A percentile compares a stretch with the other conserved stretches of the same genome.
These are phyloP conservation scores for Pichia sporocuriosa DNA, from an alignment of 805 yeast genomes.

Conservation along the genomic window DNA sequence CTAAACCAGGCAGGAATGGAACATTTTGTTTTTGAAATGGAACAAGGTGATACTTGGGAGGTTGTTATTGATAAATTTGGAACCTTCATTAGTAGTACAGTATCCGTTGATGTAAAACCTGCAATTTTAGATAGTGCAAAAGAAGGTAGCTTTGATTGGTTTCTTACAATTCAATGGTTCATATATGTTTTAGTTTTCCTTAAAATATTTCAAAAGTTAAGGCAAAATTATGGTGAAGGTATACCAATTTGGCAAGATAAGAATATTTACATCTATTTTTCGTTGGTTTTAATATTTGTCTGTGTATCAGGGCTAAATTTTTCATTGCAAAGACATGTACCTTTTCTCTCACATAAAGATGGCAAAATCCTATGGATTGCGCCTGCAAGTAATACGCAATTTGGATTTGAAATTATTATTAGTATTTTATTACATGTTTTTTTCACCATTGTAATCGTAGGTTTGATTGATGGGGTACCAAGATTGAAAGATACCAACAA, in stretches of 20 bases:
- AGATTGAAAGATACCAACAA: not conserved
- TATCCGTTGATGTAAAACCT: conserved; percentile 5
- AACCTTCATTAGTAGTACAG: conserved; percentile 6
- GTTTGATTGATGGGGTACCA: conserved; percentile 28
- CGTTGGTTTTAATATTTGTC: conserved; percentile 35
- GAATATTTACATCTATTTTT: conserved; percentile 19
- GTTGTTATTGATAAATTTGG: conserved; percentile 7
- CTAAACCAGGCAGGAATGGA: conserved; percentile 13
- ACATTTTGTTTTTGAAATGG: conserved; percentile 13
- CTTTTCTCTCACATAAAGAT: conserved; percentile 49
- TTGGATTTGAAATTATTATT: conserved; percentile 59
- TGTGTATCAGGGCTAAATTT: conserved; percentile 61
- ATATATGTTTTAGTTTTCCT: conserved; percentile 7
- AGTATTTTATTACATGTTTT: conserved; percentile 44
- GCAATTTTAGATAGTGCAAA: not conserved
- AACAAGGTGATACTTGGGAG: conserved; percentile 13
- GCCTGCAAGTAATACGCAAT: conserved; percentile 62
- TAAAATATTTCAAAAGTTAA: conserved; percentile 6
- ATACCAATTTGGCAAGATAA: conserved; percentile 8
- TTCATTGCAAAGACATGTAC: conserved; percentile 51
- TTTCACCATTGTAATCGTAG: conserved; percentile 36
- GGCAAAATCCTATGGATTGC: conserved; percentile 44
- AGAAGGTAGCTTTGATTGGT: conserved; percentile 4
- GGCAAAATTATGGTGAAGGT: not conserved
- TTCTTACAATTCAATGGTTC: conserved; percentile 7